These are phyloP conservation scores for Pseudophaeomoniella oleicola DNA, from an alignment of 2,329 filamentous ascomycete genomes.

Conservation along the genomic window DNA sequence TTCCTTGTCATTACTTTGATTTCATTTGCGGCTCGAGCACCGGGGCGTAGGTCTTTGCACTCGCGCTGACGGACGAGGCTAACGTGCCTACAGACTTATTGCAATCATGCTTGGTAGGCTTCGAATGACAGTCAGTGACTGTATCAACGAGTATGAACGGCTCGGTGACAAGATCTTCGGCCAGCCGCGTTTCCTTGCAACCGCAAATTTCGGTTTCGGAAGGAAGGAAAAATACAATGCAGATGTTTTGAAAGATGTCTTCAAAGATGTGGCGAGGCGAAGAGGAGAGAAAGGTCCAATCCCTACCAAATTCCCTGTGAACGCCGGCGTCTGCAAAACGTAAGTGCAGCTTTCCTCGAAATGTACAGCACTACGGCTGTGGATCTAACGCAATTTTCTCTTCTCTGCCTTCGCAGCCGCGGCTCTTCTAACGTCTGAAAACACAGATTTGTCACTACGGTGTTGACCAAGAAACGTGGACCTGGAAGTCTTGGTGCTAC, in stretches of 20 bases:
- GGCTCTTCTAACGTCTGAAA: no score
- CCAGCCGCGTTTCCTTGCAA: constrained; percentile 3
- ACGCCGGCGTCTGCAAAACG: constrained; percentile 5
- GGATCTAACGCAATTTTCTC: no score
- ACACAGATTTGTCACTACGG: no score
- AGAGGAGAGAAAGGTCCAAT: constrained; percentile 1
- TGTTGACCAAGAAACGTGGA: no score
- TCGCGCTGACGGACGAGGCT: background rate
- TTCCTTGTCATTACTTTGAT: constrained; percentile 9
- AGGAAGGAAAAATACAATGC: constrained; percentile 5
- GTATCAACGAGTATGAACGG: constrained; percentile 4
- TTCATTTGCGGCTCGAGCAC: constrained; percentile 7
- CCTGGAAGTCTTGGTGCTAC: no score
- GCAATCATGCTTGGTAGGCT: constrained; percentile 9
- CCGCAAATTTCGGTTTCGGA: background rate
- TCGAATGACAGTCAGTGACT: constrained; percentile 7
- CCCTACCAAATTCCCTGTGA: constrained; percentile 1
- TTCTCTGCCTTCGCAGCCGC: no score
- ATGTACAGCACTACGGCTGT: no score
- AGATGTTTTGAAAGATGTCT: constrained; percentile 1
- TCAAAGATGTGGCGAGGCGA: constrained; percentile 1
- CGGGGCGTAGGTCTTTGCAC: constrained; percentile 4
- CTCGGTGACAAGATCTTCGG: constrained; percentile 6
- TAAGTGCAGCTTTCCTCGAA: constrained; percentile 4
- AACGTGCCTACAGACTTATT: constrained; percentile 5